These are phyloP conservation scores for Vicia faba DNA, from an alignment of 306 rosid genomes.

Conservation along the genomic window DNA sequence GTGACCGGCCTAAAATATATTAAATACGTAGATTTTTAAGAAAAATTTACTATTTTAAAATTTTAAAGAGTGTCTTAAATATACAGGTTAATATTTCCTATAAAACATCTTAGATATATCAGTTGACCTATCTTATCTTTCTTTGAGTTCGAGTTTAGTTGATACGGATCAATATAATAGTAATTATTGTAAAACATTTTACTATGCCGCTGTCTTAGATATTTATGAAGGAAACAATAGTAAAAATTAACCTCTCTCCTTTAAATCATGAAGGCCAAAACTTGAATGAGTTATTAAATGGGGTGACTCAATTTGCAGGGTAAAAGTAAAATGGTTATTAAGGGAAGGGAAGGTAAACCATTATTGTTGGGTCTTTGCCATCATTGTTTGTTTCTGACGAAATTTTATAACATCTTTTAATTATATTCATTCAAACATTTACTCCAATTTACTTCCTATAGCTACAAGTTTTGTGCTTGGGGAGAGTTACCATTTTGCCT, in stretches of 20 bases:
- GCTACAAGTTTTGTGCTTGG: slow-evolving; percentile 36
- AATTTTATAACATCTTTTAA: slow-evolving; percentile 56
- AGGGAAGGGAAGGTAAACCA: slow-evolving; percentile 50
- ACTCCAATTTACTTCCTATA: slow-evolving; percentile 51
- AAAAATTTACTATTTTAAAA: too few relatives aligned
- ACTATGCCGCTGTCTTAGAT: slow-evolving; percentile 55
- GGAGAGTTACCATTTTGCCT: slow-evolving; percentile 41
- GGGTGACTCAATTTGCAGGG: slow-evolving; percentile 45
- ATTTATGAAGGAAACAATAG: slow-evolving; percentile 60
- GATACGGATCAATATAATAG: background rate
- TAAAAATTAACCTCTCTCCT: slow-evolving; percentile 32
- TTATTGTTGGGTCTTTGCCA: slow-evolving; percentile 70
- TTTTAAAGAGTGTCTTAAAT: too few relatives aligned
- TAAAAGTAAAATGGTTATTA: slow-evolving; percentile 47
- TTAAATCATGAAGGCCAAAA: slow-evolving; percentile 51
- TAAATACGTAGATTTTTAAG: too few relatives aligned
- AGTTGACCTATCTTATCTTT: too few relatives aligned
- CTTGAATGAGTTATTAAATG: slow-evolving; percentile 30
- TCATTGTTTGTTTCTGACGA: slow-evolving; percentile 78
- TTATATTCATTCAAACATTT: slow-evolving; percentile 50
- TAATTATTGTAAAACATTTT: slow-evolving; percentile 36
- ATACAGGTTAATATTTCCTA: too few relatives aligned
- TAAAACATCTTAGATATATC: too few relatives aligned
- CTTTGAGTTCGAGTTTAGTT: too few relatives aligned
- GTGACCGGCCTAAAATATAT: too few relatives aligned